Evolutionary conservation across 805 yeast genomes (phyloP), one percentile per base, ranked within the genome.

Genomic region (Myxozyma sirexii): DNA sequence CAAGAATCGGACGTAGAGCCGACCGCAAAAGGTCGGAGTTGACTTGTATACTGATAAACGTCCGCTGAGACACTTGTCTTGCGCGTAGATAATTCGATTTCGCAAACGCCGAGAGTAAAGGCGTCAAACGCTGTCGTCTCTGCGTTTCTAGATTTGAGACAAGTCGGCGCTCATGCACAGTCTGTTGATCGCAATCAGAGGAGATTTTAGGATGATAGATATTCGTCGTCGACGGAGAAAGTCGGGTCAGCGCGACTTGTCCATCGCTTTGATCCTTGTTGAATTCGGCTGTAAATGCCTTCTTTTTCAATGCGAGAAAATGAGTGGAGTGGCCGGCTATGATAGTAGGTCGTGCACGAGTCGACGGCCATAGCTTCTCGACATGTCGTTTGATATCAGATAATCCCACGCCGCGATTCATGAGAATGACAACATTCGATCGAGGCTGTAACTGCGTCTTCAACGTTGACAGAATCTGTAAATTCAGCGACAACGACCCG

Each of bases 341-440:
- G 15, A 47, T 31, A 13, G 51, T 47, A n/a, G 51, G 51, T 21
- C 51, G 51, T 1, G 51, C 33, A 19, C 51, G 31, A 4, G 51
- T 41, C 17, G 41, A 47, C 29, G 51, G 51, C 51, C 51, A 47
- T 21, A 47, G 19, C 27, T 35, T 31, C 12, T 47, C 51, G 4
- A 23, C 41, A 35, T 31, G 17, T 47, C 51, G 39, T 19, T 47
- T 47, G 23, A 47, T 47, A 15, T 47, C 51, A 17, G 51, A 47
- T 33, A 47, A 47, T 33, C 51, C 51, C 6, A 47, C 41, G 4
- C 51, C 51, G n/a, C 29, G 33, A 24, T 47, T 47, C 51, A 47
- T 47, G 10, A 47, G 17, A 12, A 47, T 31, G 5, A 47, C 21
- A 13, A 47, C 51, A 21, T 47, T 47, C n/a, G 51, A 47, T 17